Base-by-base conservation (phyloP, 2,329 filamentous ascomycete species). In the Aspergillus persii region DNA sequence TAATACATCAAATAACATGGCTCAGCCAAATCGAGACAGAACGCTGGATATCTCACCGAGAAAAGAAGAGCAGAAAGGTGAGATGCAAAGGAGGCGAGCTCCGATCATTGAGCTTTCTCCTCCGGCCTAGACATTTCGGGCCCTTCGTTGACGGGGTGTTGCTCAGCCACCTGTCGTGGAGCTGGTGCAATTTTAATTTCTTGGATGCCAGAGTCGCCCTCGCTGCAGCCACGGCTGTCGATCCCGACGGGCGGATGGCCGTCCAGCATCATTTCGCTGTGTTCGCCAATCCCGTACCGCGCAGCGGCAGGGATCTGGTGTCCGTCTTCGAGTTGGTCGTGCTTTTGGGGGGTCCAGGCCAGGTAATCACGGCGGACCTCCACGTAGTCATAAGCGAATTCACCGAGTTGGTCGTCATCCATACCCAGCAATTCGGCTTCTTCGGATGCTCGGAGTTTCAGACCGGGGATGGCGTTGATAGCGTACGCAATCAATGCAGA, bases 391-490 rank as follows among this genome's bases (percentile, higher is more conserved):
- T 82, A 82, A 26, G 80, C 80, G 61, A 82, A 82, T 65, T 82
- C 80, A 50, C 80, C 80, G 0, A 82, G 73, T 56, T 82, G 80
- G 64, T 82, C 80, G 56, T 82, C 80, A 55, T 82, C 80, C 80
- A 82, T 81, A 53, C 89, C 89, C 27, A 89, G 79, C 55, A 90
- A 83, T 77, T 91, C 89, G 54, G 89, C 87, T 67, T 88, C 86
- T 64, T 86, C 79, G 12, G 81, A 79, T 59, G 87, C 88, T 57
- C 89, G 86, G 53, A 91, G 84, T 66, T 87, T 86, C 33, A 91
- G 81, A 29, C 89, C 88, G 0, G 89, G 89, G 50, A 91, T 80
- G 63, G 87, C 81, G 79, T 91, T 90, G 77, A 91, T 83, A 58
- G 86, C 73, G 75, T 88, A 89, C 29, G 89, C 84, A 67, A 91